Evolutionary conservation across 768 basidiomycete genomes (phyloP).

Genomic region (Psilocybe cyanescens): DNA sequence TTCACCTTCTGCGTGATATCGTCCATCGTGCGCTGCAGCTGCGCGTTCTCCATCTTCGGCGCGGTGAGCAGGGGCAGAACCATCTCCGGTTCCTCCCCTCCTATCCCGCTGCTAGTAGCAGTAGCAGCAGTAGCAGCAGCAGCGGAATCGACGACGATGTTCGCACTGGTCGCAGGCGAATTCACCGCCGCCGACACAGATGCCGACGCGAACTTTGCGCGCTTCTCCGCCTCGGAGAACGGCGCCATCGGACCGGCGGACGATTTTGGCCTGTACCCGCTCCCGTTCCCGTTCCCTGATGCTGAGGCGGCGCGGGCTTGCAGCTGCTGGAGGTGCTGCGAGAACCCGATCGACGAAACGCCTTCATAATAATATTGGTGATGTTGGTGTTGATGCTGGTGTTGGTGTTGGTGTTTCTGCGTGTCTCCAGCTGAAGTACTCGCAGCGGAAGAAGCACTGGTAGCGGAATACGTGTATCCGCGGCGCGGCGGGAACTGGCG

Average conservation of each 20-base stretch:
- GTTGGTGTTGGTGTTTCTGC: background rate
- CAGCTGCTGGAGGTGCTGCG: slow-evolving; percentile 28
- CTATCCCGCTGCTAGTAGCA: no score
- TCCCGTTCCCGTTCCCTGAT: no score
- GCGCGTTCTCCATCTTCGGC: slow-evolving; percentile 42
- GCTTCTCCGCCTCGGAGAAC: slow-evolving; percentile 22
- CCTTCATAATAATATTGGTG: background rate
- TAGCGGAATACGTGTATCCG: slow-evolving; percentile 39
- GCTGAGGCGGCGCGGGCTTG: slow-evolving; percentile 21
- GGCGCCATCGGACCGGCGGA: slow-evolving; percentile 16
- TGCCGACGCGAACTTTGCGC: slow-evolving; percentile 16
- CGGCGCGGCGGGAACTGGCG: slow-evolving; percentile 38
- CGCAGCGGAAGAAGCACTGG: background rate
- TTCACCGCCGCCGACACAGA: background rate
- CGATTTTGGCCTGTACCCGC: slow-evolving; percentile 16
- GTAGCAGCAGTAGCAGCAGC: no score
- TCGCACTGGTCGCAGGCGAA: slow-evolving; percentile 9
- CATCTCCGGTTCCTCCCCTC: no score
- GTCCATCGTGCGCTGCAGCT: slow-evolving; percentile 45
- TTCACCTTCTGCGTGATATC: slow-evolving; percentile 53
- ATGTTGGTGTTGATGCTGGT: background rate
- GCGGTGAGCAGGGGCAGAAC: slow-evolving; percentile 42
- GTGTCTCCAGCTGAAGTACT: slow-evolving; percentile 2
- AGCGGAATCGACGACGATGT: no score
- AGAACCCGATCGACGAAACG: slow-evolving; percentile 22